Evolutionary conservation across 306 rosid species (phyloP).

Genomic region (Glycine tomentella): DNA sequence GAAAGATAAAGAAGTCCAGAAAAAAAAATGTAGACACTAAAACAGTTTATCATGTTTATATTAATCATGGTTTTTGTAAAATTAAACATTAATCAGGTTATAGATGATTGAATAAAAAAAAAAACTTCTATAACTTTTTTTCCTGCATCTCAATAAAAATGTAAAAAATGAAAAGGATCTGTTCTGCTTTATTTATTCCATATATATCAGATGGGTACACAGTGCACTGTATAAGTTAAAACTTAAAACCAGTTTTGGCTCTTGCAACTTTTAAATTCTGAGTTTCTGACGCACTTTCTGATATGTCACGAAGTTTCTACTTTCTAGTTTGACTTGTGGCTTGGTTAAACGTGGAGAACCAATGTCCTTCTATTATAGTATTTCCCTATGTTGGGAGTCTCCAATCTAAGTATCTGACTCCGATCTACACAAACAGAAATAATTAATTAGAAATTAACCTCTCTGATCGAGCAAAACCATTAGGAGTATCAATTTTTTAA

Average conservation of each 20-base stretch:
- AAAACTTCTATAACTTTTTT: neutral
- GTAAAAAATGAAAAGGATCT: neutral
- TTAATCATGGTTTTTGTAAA: no score
- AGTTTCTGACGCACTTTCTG: neutral
- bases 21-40: no score
- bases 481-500: slow-evolving; percentile 10
- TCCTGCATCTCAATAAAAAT: neutral
- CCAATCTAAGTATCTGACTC: slow-evolving; percentile 24
- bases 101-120: no score
- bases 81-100: no score
- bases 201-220: neutral
- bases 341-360: slow-evolving; percentile 45
- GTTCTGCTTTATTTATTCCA: neutral
- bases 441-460: slow-evolving; percentile 29
- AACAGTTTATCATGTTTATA: no score
- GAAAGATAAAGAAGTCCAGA: no score
- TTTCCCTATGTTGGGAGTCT: slow-evolving; percentile 13
- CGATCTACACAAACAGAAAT: neutral
- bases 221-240: neutral
- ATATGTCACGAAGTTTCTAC: slow-evolving; percentile 53
- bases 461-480: slow-evolving; percentile 48
- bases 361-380: slow-evolving; percentile 21
- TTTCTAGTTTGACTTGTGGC: slow-evolving; percentile 53
- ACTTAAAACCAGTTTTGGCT: neutral
- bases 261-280: neutral